Conservation (phyloP, 2,329 filamentous ascomycete species). For the Cladophialophora bantiana region DNA sequence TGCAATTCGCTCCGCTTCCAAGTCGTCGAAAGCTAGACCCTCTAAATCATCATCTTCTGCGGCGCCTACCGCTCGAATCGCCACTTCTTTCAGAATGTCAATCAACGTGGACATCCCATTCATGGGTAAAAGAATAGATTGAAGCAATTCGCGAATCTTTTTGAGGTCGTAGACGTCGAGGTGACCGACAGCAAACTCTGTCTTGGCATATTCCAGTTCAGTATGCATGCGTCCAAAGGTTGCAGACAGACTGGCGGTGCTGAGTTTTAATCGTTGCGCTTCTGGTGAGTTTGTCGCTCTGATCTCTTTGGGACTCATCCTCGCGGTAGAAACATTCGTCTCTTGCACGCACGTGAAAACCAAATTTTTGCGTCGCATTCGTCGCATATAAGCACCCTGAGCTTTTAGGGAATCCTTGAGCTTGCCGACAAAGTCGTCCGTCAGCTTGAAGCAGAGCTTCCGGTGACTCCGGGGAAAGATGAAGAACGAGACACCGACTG, state of each 20-base stretch:
- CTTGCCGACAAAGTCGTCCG: conserved; percentile 42
- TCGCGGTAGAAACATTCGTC: neutral
- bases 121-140: conserved; percentile 3
- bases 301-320: neutral
- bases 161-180: conserved; percentile 16
- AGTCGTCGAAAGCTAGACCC: neutral
- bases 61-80: neutral
- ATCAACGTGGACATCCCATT: conserved; percentile 3
- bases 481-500: conserved; percentile 67
- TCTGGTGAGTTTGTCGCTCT: neutral
- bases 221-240: conserved; percentile 1
- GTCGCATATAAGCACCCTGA: conserved; percentile 3
- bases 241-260: neutral
- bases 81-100: conserved; percentile 6
- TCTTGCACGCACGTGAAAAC: neutral
- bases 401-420: conserved; percentile 5
- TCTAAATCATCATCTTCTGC: neutral
- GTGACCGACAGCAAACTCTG: conserved; percentile 12
- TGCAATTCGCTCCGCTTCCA: neutral
- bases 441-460: conserved; percentile 67
- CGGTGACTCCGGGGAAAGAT: conserved; percentile 71
- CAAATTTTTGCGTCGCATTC: conserved; percentile 3
- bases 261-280: conserved; percentile 5
- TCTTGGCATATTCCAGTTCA: conserved; percentile 14
- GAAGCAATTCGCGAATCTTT: conserved; percentile 6